A percentile compares a stretch with the other conserved stretches of the same genome.
These are phyloP conservation scores for Populus deltoides DNA, from an alignment of 345 rosid species.

Conservation along the genomic window DNA sequence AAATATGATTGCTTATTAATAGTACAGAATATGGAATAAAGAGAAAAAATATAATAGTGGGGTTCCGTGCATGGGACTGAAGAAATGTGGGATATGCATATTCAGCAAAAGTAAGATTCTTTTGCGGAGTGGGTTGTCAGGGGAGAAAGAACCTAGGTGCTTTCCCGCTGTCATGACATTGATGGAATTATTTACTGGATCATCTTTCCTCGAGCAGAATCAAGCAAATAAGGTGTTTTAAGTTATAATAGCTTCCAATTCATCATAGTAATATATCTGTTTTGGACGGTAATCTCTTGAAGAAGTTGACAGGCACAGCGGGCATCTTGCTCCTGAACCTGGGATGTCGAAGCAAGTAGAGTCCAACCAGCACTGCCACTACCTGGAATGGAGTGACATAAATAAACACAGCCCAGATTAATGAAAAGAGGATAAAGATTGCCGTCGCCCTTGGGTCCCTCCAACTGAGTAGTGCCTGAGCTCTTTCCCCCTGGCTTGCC, in stretches of 20 bases:
- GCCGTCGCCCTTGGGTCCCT: slow-evolving; percentile 36
- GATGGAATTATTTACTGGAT: slow-evolving; percentile 7
- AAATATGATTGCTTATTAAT: neutral
- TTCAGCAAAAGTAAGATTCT: slow-evolving; percentile 19
- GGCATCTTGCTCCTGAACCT: slow-evolving; percentile 33
- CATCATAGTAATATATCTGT: slow-evolving; percentile 28
- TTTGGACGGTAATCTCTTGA: slow-evolving; percentile 34
- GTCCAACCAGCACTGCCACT: slow-evolving; percentile 27
- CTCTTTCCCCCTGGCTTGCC: slow-evolving; percentile 35
- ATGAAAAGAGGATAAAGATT: slow-evolving; percentile 26
- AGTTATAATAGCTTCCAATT: neutral
- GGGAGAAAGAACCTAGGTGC: neutral
- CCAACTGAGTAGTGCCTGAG: slow-evolving; percentile 31
- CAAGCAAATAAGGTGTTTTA: neutral
- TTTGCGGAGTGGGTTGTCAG: neutral
- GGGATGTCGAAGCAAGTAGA: slow-evolving; percentile 33
- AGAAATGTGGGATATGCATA: slow-evolving; percentile 17
- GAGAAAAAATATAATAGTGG: slow-evolving; percentile 23
- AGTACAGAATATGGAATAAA: slow-evolving; percentile 20
- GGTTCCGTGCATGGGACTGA: slow-evolving; percentile 13
- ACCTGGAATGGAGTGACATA: slow-evolving; percentile 34
- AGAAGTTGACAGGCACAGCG: slow-evolving; percentile 37
- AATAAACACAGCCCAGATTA: slow-evolving; percentile 29
- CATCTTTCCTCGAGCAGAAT: slow-evolving; percentile 3
- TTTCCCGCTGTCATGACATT: slow-evolving; percentile 5